These are phyloP conservation scores for Sclerotinia trifoliorum DNA, from an alignment of 2,329 filamentous ascomycete species.

Conservation along the genomic window DNA sequence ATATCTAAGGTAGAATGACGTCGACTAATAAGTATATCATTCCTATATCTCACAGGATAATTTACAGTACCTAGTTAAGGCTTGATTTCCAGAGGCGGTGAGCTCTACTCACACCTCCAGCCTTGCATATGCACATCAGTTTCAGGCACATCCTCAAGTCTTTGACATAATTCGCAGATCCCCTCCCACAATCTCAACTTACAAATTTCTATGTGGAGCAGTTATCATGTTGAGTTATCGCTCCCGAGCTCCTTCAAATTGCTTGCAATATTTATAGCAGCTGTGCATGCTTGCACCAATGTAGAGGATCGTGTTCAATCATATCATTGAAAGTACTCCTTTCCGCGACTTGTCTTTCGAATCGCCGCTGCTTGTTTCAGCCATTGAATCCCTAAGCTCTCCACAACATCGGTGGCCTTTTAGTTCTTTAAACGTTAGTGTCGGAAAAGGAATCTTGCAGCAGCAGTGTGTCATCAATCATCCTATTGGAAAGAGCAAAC, in stretches of 20 bases:
- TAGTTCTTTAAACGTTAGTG: neutral
- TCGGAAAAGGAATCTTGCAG: neutral
- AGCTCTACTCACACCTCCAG: neutral
- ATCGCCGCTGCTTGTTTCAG: conserved; percentile 12
- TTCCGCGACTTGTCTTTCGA: conserved; percentile 12
- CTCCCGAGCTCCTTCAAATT: neutral
- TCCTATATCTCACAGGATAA: too few species aligned
- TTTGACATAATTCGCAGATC: neutral
- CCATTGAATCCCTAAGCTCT: conserved; percentile 1
- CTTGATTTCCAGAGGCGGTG: neutral
- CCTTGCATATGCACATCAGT: neutral
- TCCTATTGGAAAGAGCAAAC: neutral
- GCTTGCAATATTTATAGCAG: conserved; percentile 17
- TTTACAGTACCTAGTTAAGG: too few species aligned
- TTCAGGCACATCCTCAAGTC: neutral
- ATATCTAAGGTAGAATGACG: too few species aligned
- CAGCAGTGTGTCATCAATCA: neutral
- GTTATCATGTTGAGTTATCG: conserved; percentile 9
- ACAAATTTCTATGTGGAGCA: neutral
- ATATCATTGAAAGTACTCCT: conserved; percentile 10
- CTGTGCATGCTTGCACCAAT: conserved; percentile 17
- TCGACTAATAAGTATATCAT: too few species aligned
- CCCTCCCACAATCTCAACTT: too few species aligned
- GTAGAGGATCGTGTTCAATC: conserved; percentile 9
- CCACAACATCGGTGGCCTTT: neutral